Conservation (phyloP, 352 stramenopile species). For the Globisporangium nagaii region DNA sequence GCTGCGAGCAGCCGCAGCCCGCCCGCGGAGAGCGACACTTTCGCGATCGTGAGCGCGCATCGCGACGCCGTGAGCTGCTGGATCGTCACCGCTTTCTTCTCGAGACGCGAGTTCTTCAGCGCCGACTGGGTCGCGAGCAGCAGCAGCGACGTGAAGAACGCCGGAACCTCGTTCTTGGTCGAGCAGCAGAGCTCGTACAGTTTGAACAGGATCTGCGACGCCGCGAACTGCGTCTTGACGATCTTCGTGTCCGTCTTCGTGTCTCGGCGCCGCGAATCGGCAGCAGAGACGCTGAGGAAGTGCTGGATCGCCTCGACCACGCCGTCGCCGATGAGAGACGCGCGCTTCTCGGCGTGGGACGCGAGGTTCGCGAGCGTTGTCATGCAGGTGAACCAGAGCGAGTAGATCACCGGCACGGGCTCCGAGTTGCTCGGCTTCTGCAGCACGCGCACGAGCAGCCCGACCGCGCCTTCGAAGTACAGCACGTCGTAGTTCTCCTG, state of each 20-base stretch:
- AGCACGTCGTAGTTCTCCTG: constrained; percentile 56
- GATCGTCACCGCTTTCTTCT: constrained; percentile 27
- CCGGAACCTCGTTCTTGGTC: constrained; percentile 26
- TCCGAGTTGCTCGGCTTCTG: constrained; percentile 37
- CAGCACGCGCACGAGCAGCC: constrained; percentile 49
- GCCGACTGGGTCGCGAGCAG: constrained; percentile 51
- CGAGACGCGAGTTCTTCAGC: constrained; percentile 49
- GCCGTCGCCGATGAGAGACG: constrained; percentile 47
- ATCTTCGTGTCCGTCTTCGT: constrained; percentile 32
- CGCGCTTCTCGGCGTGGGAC: constrained; percentile 27
- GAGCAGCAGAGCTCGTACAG: constrained; percentile 48
- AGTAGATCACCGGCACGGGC: constrained; percentile 36
- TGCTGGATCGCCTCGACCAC: constrained; percentile 60
- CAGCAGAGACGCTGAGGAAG: constrained; percentile 38
- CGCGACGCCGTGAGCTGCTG: constrained; percentile 60
- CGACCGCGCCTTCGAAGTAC: constrained; percentile 57
- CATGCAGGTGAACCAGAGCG: constrained; percentile 46
- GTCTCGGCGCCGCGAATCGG: constrained; percentile 34
- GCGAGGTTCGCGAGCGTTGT: constrained; percentile 56
- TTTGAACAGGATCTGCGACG: constrained; percentile 52
- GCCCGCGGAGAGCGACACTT: constrained; percentile 38
- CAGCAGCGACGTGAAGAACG: constrained; percentile 57
- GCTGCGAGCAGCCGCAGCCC: constrained; percentile 42
- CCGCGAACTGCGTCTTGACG: constrained; percentile 48
- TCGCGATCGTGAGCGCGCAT: constrained; percentile 58